Conservation (phyloP, 1,139 yeast species). For the Taphrina pruni region DNA sequence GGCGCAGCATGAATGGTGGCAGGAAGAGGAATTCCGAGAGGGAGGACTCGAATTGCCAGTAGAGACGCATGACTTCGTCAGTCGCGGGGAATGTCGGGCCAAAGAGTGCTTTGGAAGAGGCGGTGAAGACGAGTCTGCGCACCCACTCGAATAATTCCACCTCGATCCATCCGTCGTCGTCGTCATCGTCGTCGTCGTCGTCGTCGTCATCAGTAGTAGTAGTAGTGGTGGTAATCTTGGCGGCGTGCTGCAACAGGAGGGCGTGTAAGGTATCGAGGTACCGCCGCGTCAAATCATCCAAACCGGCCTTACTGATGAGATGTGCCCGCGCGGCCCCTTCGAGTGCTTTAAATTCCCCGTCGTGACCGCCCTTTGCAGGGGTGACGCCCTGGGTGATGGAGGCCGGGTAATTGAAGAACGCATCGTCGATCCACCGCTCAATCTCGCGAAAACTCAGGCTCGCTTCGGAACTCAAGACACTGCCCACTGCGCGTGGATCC, state of each 20-base stretch:
- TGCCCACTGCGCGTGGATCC: neutral
- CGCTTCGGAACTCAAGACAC: conserved; percentile 1
- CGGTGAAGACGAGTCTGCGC: conserved; percentile 3
- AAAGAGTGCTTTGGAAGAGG: conserved; percentile 4
- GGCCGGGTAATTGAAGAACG: conserved; percentile 8
- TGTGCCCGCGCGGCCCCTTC: conserved; percentile 8
- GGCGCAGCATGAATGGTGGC: neutral
- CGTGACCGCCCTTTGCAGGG: neutral
- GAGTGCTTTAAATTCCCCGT: neutral
- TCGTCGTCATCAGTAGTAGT: neutral
- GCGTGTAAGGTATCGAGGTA: neutral
- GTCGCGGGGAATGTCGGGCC: conserved; percentile 1
- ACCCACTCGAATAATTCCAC: conserved; percentile 15
- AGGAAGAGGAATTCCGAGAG: neutral
- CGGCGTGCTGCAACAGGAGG: neutral
- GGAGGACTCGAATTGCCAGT: conserved; percentile 4
- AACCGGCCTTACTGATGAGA: neutral
- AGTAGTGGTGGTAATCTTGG: neutral
- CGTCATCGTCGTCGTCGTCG: neutral
- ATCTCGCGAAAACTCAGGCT: conserved; percentile 4
- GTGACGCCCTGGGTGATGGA: neutral
- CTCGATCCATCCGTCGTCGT: neutral
- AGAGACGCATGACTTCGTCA: neutral
- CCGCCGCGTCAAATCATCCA: neutral
- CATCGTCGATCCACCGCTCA: conserved; percentile 7